Base-by-base conservation (phyloP, 257 asterid species). In the Nicotiana undulata region DNA sequence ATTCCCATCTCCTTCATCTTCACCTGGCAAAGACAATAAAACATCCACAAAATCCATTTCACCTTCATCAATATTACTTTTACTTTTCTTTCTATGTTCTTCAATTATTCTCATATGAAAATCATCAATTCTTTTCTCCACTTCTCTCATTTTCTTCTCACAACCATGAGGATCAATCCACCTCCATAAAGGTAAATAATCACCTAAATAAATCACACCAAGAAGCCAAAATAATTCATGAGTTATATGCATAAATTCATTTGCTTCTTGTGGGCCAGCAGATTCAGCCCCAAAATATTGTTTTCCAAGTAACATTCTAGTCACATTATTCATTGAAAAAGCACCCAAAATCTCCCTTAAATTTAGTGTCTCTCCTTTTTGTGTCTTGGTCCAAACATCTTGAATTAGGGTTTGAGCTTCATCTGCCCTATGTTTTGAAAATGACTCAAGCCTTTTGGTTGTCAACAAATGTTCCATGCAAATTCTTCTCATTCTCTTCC, bases 401-500 rank as follows among this genome's bases (percentile, higher is more conserved):
- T 53, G 82, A 2, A 92, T 94, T 61, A 95, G 82, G 22, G 88
- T 91, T 26, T 81, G 91, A 79, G 99, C 96, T 46, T 95, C 98
- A 4, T 92, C 92, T 1, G 89, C 91, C 52, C 99, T 90, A 1
- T 92, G 94, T 51, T 77, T 67, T 22, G 72, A 75, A 29, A 93
- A 95, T 0, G 97, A 93, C 58, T 95, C 99, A 1, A 95, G 94
- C 83, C 98, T 87, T 83, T 89, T 92, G 0, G 96, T 93, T 0
- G 99, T 95, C 11, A 95, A 77, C 80, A 95, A 65, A 74, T 92
- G 93, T 83, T 95, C 97, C 99, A 93, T 93, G 86, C 99, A 95
- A 11, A 95, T 90, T 74, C 97, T 86, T 40, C 99, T 85, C 84
- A 95, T 60, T 17, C 97, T 76, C 84, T 95, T 95, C 99, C 99